Conservation (phyloP, 306 rosid genomes). For the Rosa lucieae region DNA sequence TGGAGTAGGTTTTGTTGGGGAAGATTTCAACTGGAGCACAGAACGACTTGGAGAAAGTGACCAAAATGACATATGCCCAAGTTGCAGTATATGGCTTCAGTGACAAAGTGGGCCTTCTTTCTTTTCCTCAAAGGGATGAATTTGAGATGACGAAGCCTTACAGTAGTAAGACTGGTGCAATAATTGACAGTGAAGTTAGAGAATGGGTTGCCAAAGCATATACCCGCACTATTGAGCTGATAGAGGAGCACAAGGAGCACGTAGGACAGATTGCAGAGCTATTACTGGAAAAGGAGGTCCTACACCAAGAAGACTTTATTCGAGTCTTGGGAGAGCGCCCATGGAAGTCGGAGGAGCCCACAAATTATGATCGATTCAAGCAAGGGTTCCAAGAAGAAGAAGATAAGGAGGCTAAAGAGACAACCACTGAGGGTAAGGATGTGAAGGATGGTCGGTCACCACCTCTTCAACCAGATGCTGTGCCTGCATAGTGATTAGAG, state of each 20-base stretch:
- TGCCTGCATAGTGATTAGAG: constrained; percentile 2
- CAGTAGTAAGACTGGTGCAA: constrained; percentile 45
- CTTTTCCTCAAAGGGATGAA: constrained; percentile 39
- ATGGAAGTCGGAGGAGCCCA: constrained; percentile 28
- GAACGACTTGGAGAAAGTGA: constrained; percentile 50
- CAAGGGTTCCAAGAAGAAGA: constrained; percentile 35
- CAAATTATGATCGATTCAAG: constrained; percentile 37
- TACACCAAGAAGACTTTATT: constrained; percentile 42
- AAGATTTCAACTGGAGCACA: constrained; percentile 48
- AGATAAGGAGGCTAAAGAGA: constrained; percentile 19
- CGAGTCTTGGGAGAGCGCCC: constrained; percentile 41
- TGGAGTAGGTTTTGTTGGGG: constrained; percentile 39
- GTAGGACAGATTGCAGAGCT: constrained; percentile 39
- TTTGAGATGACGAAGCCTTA: constrained; percentile 41
- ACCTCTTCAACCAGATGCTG: constrained; percentile 7
- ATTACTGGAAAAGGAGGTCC: constrained; percentile 47
- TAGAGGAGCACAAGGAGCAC: constrained; percentile 37
- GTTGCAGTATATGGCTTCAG: constrained; percentile 45
- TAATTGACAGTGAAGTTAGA: constrained; percentile 41
- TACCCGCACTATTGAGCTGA: constrained; percentile 28
- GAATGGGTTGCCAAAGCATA: constrained; percentile 49
- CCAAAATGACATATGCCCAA: constrained; percentile 46
- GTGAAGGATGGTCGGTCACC: not conserved
- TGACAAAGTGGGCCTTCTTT: constrained; percentile 45
- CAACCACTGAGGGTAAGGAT: constrained; percentile 5